phyloP scores from a whole-genome alignment of 768 basidiomycete species.

The Serendipita sp. region DNA sequence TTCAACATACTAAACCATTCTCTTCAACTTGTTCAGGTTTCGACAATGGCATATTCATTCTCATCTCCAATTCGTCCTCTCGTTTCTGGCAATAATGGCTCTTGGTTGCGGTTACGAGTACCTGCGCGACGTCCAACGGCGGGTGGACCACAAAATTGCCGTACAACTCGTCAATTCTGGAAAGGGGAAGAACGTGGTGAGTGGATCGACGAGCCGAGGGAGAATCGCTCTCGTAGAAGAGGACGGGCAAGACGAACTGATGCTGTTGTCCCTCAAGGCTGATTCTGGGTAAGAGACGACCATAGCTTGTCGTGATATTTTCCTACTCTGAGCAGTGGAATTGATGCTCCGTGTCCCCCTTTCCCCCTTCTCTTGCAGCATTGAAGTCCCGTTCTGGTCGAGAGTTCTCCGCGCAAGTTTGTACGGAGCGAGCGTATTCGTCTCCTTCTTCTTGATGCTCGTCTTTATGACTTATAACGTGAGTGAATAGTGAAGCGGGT shows the following conservation, averaged over 20 bases:
- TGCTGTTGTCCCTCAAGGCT: conserved; percentile 6
- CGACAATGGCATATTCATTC: conserved; percentile 57
- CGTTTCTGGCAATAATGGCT: conserved; percentile 44
- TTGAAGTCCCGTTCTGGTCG: conserved; percentile 8
- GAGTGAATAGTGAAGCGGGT: conserved; percentile 15
- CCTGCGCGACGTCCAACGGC: conserved; percentile 44
- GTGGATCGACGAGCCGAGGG: conserved; percentile 25
- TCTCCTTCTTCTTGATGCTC: conserved; percentile 86
- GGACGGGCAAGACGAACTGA: conserved; percentile 37
- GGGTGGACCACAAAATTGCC: conserved; percentile 46
- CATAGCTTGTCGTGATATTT: no score
- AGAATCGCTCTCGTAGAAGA: conserved; percentile 34
- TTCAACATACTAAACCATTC: neutral
- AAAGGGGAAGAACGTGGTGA: conserved; percentile 20
- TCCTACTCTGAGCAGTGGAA: neutral
- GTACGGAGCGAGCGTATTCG: conserved; percentile 60
- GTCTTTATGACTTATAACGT: conserved; percentile 97
- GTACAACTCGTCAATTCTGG: conserved; percentile 23
- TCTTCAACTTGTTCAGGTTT: conserved; percentile 22
- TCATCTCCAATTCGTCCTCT: conserved; percentile 38
- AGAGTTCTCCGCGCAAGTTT: conserved; percentile 37
- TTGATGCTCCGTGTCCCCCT: neutral
- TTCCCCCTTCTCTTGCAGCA: conserved; percentile 6
- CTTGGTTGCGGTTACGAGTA: conserved; percentile 72
- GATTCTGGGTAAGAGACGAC: neutral